Evolutionary conservation across 164 flowering plant genomes (phyloP).

Genomic region (Stephania japonica): DNA sequence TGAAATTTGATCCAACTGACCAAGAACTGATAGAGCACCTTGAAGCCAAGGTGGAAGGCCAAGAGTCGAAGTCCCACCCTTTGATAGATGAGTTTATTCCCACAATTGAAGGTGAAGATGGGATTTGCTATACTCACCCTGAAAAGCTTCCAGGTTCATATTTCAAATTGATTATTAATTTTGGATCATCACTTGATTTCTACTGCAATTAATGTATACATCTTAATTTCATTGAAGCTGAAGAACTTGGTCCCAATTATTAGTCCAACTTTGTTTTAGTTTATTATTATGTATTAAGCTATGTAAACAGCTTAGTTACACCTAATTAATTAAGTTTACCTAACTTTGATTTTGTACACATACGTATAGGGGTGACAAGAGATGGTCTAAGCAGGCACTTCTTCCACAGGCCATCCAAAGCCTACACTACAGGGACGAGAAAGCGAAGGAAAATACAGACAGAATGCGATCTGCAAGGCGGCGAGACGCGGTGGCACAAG

Average conservation of each 20-base stretch:
- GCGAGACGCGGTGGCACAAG: conserved; percentile 99
- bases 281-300: conserved; percentile 24
- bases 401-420: conserved; percentile 99
- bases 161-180: no score
- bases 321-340: conserved; percentile 37
- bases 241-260: background rate
- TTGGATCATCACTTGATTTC: no score
- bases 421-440: conserved; percentile 97
- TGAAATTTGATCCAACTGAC: conserved; percentile 92
- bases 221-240: background rate
- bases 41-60: conserved; percentile 70
- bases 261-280: background rate
- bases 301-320: conserved; percentile 16
- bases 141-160: conserved; percentile 80
- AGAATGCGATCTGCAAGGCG: conserved; percentile 88
- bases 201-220: no score
- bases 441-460: conserved; percentile 93
- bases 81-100: conserved; percentile 90
- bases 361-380: conserved; percentile 71
- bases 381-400: conserved; percentile 95
- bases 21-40: conserved; percentile 93
- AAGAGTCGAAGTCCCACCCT: conserved; percentile 75
- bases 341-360: conserved; percentile 38
- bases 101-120: conserved; percentile 92
- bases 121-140: conserved; percentile 94